Evolutionary conservation across 805 yeast genomes (phyloP).

Genomic region (Schizosaccharomyces pombe): DNA sequence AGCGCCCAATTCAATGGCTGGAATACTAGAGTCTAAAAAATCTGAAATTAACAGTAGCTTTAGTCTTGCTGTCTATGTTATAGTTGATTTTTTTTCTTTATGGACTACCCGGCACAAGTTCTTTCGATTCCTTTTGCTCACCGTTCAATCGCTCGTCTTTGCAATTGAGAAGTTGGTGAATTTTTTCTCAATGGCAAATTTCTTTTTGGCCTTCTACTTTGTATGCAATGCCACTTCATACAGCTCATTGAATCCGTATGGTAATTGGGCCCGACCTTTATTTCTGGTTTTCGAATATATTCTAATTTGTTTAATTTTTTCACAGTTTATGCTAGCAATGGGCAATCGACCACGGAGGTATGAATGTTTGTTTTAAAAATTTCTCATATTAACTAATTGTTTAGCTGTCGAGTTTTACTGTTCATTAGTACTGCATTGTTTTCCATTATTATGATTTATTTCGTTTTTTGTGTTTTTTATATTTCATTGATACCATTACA

Average conservation of each 20-base stretch:
- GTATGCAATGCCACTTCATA: slow-evolving; percentile 65
- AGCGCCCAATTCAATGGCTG: slow-evolving; percentile 71
- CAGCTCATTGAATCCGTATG: slow-evolving; percentile 23
- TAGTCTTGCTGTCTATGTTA: slow-evolving; percentile 77
- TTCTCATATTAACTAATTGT: not conserved
- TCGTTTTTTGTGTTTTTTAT: not conserved
- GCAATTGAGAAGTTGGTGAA: slow-evolving; percentile 50
- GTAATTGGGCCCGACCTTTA: slow-evolving; percentile 4
- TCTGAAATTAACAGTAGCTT: slow-evolving; percentile 95
- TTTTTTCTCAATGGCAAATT: slow-evolving; percentile 83
- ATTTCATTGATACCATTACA: not conserved
- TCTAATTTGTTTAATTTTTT: not conserved
- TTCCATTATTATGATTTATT: not conserved
- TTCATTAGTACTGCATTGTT: not conserved
- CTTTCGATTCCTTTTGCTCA: slow-evolving; percentile 44
- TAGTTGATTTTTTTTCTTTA: slow-evolving; percentile 49
- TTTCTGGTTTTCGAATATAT: slow-evolving; percentile 5
- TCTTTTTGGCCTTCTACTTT: slow-evolving; percentile 62
- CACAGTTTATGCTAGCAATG: slow-evolving; percentile 50
- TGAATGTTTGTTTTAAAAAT: slow-evolving; percentile 20
- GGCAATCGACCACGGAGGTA: slow-evolving; percentile 81
- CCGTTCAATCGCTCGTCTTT: slow-evolving; percentile 62
- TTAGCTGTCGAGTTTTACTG: slow-evolving; percentile 11
- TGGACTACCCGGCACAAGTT: slow-evolving; percentile 54
- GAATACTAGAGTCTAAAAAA: slow-evolving; percentile 73